Base-by-base conservation (phyloP, 139 green algal genomes). In the Closterium sp. region DNA sequence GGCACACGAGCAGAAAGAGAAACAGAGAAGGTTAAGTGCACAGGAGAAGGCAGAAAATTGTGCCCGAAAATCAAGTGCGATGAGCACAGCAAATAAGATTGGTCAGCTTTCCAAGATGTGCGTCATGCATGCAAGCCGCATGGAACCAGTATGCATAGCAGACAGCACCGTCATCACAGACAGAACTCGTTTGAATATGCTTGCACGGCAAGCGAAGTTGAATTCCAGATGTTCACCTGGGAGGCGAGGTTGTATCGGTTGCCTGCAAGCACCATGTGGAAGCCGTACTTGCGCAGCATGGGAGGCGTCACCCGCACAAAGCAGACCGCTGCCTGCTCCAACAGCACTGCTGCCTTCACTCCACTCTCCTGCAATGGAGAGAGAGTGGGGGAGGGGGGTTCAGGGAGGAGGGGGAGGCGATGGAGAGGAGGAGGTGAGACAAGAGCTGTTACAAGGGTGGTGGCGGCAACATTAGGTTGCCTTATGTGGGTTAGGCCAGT, bases 221-320 rank as follows among this genome's bases (percentile, higher is more conserved):
- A 50, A 50, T 17, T 50, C 38, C 38, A 50, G 38, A 50, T 50
- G 38, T 50, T 50, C 22, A 91, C 32, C 32, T 91, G 32, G 21
- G 89, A 79, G 62, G 70, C 45, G 90, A 92, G 92, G 91, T 97
- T 96, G 95, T 97, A 99, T 32, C 97, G 95, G 91, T 99, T 96
- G 10, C 97, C 97, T 1, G 97, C 97, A 86, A 99, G 96, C 34
- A 99, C 97, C 88, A 98, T 95, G 73, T 98, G 95, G 93, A 99
- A 99, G 6, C 96, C 97, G 92, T 97, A 98, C 30, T 98, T 94
- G n/a, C 95, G 95, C 90, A 94, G 50, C 11, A 93, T 87, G 27
- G 89, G 91, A 22, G 94, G 94, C 24, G 31, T 2, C 28, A 73
- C 87, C 38, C 92, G 95, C 88, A 99, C 96, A 92, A 97, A 97